Conservation (phyloP, 2,329 filamentous ascomycete genomes). For the Aureobasidium vineae region DNA sequence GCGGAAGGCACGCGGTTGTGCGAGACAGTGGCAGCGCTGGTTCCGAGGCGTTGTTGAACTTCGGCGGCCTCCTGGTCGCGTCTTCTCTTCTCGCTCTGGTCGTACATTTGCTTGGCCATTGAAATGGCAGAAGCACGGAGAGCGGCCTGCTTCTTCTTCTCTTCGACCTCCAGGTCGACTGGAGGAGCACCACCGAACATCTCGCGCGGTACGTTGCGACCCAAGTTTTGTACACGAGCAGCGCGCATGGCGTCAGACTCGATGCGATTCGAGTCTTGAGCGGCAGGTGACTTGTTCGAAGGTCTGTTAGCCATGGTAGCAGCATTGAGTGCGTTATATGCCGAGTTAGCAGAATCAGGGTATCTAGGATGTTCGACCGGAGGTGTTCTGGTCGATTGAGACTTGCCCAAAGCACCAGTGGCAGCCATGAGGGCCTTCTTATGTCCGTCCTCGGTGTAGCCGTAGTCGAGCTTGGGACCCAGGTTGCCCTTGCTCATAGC, state of each 20-base stretch:
- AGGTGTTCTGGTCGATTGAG: slow-evolving; percentile 62
- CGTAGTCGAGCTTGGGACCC: slow-evolving; percentile 48
- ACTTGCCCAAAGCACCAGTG: slow-evolving; percentile 69
- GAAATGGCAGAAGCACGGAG: slow-evolving; percentile 79
- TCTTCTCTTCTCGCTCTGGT: slow-evolving; percentile 60
- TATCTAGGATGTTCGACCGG: slow-evolving; percentile 47
- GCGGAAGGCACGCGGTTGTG: slow-evolving; percentile 37
- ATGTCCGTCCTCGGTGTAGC: slow-evolving; percentile 52
- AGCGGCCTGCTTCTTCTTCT: slow-evolving; percentile 68
- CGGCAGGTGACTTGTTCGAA: slow-evolving; percentile 15
- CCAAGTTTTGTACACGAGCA: slow-evolving; percentile 62
- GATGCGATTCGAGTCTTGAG: slow-evolving; percentile 31
- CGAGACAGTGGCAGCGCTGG: slow-evolving; percentile 33
- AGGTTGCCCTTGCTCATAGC: slow-evolving; percentile 59
- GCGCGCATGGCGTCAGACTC: slow-evolving; percentile 56
- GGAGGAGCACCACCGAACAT: slow-evolving; percentile 78
- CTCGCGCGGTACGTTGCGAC: slow-evolving; percentile 64
- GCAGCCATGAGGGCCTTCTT: slow-evolving; percentile 72
- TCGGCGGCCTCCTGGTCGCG: slow-evolving; percentile 46
- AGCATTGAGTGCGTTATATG: slow-evolving; percentile 68
- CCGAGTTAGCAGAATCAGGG: slow-evolving; percentile 60
- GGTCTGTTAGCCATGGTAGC: slow-evolving; percentile 65
- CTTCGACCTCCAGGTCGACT: slow-evolving; percentile 68
- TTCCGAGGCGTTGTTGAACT: slow-evolving; percentile 32
- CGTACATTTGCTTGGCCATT: slow-evolving; percentile 88